These are phyloP conservation scores for Fusarium sp. DNA, from an alignment of 2,329 filamentous ascomycete genomes.

Conservation along the genomic window DNA sequence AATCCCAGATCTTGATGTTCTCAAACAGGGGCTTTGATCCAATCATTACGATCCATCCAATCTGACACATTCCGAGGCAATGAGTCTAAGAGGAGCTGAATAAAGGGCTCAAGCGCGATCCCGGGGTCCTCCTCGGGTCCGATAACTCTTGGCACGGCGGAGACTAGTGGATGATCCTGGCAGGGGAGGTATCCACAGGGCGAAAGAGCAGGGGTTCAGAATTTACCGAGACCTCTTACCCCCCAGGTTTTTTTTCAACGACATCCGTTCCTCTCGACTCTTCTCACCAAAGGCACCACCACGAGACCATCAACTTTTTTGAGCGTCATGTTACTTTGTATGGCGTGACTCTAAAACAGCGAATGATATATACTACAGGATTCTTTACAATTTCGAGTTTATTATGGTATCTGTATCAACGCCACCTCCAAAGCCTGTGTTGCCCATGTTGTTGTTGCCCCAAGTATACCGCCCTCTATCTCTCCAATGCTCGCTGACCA, in stretches of 20 bases:
- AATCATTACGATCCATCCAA: not conserved
- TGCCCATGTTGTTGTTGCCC: not conserved
- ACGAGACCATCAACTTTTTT: not conserved
- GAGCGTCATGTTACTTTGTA: not conserved
- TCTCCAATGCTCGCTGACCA: not conserved
- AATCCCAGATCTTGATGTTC: not conserved
- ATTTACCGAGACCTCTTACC: conserved; percentile 32
- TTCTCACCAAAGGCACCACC: not conserved
- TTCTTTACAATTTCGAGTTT: not conserved
- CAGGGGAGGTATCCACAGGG: not conserved
- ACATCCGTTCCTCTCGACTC: conserved; percentile 14
- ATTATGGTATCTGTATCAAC: not conserved
- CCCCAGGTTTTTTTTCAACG: conserved; percentile 34
- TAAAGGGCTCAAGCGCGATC: conserved; percentile 46
- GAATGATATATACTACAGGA: not conserved
- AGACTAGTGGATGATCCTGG: not conserved
- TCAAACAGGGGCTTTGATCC: not conserved
- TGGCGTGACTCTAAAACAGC: not conserved
- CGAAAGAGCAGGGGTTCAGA: conserved; percentile 1
- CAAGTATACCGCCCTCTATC: not conserved
- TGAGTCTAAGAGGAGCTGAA: not conserved
- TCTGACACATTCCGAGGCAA: no score
- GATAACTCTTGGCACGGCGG: not conserved
- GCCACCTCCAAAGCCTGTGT: not conserved
- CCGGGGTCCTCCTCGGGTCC: conserved; percentile 3